These are phyloP conservation scores for Sorghum bicolor DNA, from an alignment of 176 grass and related monocot species.

Conservation along the genomic window Sorghum_bicolor_NCBIv3 NC_012871.2:56037001-56037500, in stretches of 20 bases:
- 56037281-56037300: neutral
- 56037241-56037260: conserved; percentile 22
- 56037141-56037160: conserved; percentile 41
- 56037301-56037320: conserved; percentile 21
- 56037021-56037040: neutral
- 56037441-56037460: conserved; percentile 42
- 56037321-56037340: conserved; percentile 12
- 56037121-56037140: conserved; percentile 18
- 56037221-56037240: conserved; percentile 2
- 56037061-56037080: neutral
- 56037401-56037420: conserved; percentile 45
- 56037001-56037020: neutral
- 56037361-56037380: conserved; percentile 19
- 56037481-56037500: conserved; percentile 30
- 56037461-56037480: conserved; percentile 42
- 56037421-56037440: conserved; percentile 50
- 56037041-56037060: neutral
- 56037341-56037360: neutral
- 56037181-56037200: conserved; percentile 40
- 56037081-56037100: neutral
- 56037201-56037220: conserved; percentile 31
- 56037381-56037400: conserved; percentile 53
- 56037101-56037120: neutral
- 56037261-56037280: conserved; percentile 12
- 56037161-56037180: conserved; percentile 54